Percentiles rank a stretch among this genome's conserved stretches.
phyloP scores from a whole-genome alignment of 108 stramenopile species.

The Stephanodiscus minutulus region DNA sequence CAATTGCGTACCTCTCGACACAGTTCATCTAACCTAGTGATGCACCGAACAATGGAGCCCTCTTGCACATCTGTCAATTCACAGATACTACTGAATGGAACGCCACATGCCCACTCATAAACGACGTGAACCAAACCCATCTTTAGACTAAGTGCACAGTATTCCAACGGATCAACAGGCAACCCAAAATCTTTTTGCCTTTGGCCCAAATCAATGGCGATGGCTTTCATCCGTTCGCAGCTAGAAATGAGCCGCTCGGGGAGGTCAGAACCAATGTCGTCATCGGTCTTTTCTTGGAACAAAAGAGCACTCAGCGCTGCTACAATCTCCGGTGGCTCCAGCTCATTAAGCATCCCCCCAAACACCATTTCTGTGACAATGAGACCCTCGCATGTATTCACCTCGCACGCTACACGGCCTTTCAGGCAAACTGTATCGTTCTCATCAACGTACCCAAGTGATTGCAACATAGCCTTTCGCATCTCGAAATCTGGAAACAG shows the following conservation, averaged over 20 bases:
- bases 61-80: conserved; percentile 94
- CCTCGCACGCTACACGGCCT: conserved; percentile 95
- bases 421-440: conserved; percentile 91
- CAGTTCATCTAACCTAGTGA: conserved; percentile 97
- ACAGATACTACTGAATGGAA: conserved; percentile 90
- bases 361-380: conserved; percentile 97
- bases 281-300: conserved; percentile 90
- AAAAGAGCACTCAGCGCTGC: conserved; percentile 90
- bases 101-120: conserved; percentile 97
- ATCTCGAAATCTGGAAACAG: conserved; percentile 96
- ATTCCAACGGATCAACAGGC: conserved; percentile 81
- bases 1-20: conserved; percentile 95
- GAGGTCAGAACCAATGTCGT: conserved; percentile 74
- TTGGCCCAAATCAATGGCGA: conserved; percentile 75
- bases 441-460: conserved; percentile 88
- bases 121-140: conserved; percentile 97
- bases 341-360: conserved; percentile 91
- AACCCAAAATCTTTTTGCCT: conserved; percentile 86
- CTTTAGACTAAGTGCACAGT: conserved; percentile 77
- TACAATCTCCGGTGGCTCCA: conserved; percentile 95
- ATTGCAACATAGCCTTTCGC: conserved; percentile 79
- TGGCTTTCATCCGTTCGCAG: conserved; percentile 76
- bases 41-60: conserved; percentile 94
- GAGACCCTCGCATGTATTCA: conserved; percentile 94
- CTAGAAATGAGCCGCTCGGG: conserved; percentile 70